Base-by-base conservation (phyloP, 2,329 filamentous ascomycete genomes). In the Leptographium radiaticola region DNA sequence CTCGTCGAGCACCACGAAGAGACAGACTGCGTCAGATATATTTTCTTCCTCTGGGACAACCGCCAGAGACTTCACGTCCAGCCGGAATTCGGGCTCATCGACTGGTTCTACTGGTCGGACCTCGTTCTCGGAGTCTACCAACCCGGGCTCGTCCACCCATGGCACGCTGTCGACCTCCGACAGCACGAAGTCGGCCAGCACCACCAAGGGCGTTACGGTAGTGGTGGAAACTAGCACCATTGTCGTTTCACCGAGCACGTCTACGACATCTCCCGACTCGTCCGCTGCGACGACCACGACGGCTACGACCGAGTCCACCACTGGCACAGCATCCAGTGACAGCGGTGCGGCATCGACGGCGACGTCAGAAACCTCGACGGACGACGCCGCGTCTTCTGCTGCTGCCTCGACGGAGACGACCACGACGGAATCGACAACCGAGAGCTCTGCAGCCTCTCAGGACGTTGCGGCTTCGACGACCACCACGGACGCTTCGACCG, bases 181-280 rank as follows among this genome's bases (percentile, higher is more conserved):
- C 44, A 15, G 25, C 13, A 31, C 31, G 2, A 2, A 13, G 30
- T 39, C 43, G 38, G 6, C 6, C 34, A 49, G 36, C 54, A 53
- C 45, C 18, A 40, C 33, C 33, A n/a, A 48, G 38, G 8, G 18
- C 42, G 13, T 54, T 46, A 12, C 65, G 0, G 57, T 66, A 7
- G 56, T 66, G 12, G 57, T 63, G 39, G 57, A 59, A 16, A 56
- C 49, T 18, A 65, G 62, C 58, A 62, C 63, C 33, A 56, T 60
- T 15, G 58, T 64, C 9, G 53, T 56, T 15, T 55, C 61, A 13
- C 51, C 58, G 16, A n/a, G 36, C 30, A 25, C 20, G 36, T 49
- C 47, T 16, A 25, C 47, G 33, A 12, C 16, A 15, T 39, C 13
- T 16, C 15, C 12, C 10, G 11, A 4, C 30, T 33, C 30, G 44